These are phyloP conservation scores for Ophiostoma ulmi DNA, from an alignment of 2,329 filamentous ascomycete genomes.

Conservation along the genomic window DNA sequence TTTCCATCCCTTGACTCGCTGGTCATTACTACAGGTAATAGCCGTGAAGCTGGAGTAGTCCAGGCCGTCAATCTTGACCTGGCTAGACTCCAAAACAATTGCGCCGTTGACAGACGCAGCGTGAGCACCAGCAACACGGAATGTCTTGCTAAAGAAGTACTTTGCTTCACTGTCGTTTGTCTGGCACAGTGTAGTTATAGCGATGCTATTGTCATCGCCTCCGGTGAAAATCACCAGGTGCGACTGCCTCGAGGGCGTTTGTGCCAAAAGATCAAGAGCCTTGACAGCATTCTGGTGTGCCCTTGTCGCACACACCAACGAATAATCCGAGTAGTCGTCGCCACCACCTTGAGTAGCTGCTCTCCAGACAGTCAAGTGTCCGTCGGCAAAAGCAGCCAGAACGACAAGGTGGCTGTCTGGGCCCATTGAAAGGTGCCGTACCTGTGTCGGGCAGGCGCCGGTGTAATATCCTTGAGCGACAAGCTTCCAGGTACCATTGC, in stretches of 20 bases:
- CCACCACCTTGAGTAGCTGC: conserved; percentile 16
- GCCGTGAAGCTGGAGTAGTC: conserved; percentile 22
- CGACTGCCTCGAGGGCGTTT: conserved; percentile 33
- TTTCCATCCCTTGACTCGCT: conserved; percentile 54
- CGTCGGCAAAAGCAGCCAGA: conserved; percentile 76
- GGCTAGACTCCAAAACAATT: conserved; percentile 33
- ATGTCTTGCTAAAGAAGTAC: conserved; percentile 29
- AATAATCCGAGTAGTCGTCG: conserved; percentile 23
- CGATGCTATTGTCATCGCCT: conserved; percentile 83
- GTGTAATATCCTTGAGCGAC: conserved; percentile 57
- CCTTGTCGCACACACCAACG: conserved; percentile 25
- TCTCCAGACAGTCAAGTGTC: conserved; percentile 61
- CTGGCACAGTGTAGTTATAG: conserved; percentile 45
- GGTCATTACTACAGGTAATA: conserved; percentile 51
- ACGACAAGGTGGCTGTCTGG: conserved; percentile 37
- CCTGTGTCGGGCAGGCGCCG: conserved; percentile 69
- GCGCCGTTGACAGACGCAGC: conserved; percentile 65
- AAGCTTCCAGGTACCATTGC: conserved; percentile 39
- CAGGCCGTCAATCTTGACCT: neutral
- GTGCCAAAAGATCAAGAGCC: conserved; percentile 39
- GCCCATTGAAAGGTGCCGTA: conserved; percentile 40
- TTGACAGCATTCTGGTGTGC: conserved; percentile 79
- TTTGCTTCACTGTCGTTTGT: conserved; percentile 10
- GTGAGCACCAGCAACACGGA: conserved; percentile 54
- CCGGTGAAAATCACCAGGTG: conserved; percentile 60